These are phyloP conservation scores for Zygosaccharomyces kombuchaensis DNA, from an alignment of 805 yeast species.

Conservation along the genomic window DNA sequence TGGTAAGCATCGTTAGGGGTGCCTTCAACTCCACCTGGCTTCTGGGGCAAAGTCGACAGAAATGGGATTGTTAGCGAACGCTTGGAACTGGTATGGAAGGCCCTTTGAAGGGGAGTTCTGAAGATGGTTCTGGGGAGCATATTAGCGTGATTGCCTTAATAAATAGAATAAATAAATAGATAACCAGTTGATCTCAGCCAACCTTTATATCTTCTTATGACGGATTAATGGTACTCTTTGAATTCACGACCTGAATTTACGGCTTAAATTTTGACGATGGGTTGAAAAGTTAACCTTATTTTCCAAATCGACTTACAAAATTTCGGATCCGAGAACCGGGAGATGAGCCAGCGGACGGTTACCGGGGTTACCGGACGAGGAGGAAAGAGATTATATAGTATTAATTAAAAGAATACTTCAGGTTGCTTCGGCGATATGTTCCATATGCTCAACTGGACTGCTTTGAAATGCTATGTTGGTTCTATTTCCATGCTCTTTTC, in stretches of 20 bases:
- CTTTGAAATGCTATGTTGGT: no score
- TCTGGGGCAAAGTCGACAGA: conserved; percentile 65
- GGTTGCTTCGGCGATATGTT: no score
- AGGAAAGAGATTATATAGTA: neutral
- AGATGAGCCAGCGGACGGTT: neutral
- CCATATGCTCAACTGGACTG: no score
- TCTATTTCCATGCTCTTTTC: no score
- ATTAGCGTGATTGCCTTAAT: neutral
- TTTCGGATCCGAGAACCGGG: conserved; percentile 5
- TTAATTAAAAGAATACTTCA: no score
- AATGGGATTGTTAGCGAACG: conserved; percentile 42
- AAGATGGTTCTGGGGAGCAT: conserved; percentile 18
- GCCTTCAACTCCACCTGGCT: conserved; percentile 89
- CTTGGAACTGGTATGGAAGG: conserved; percentile 28
- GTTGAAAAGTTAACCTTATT: neutral
- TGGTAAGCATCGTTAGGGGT: conserved; percentile 84
- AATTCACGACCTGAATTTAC: neutral
- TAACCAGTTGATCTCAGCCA: neutral
- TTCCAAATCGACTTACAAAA: neutral
- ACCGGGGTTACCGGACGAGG: neutral
- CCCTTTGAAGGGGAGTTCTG: conserved; percentile 13
- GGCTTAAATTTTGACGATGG: neutral
- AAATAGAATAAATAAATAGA: neutral
- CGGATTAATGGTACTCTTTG: neutral
- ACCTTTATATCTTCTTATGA: neutral